Evolutionary conservation across 202 grass and related monocot genomes (phyloP), one percentile per base, ranked within the genome.

Genomic region (Schoenoplectus triqueter): DNA sequence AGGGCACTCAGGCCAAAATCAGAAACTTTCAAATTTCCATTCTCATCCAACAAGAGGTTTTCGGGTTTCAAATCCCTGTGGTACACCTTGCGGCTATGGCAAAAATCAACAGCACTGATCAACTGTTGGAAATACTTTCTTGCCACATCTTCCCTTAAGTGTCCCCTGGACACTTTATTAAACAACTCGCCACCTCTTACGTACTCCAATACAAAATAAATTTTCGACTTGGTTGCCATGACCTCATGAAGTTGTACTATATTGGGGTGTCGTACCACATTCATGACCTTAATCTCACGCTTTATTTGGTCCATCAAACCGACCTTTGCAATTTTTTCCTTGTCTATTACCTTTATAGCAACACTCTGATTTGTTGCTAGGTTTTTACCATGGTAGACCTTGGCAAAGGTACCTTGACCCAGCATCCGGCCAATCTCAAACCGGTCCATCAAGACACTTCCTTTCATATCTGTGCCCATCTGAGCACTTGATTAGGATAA

Each of bases 151-250:
- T 98, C 95, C 81, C 89, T 95, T 44, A 98, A 78, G 46, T 87
- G 91, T 71, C 95, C 95, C 66, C 84, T 91, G 56, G 69, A 88
- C 76, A 98, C 84, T 87, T 92, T 95, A 31, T 92, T 98, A 73
- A 98, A 95, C 60, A 98, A 45, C 18, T 98, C 93, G 0, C 93
- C 93, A 21, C 93, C 93, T 82, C 85, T 93, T n/a, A 91, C 82
- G 80, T 94, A 95, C 85, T 95, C 95, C 9, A 98, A 68, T 59
- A 93, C 88, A 86, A 98, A 98, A 90, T 91, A 98, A 88, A 98
- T 95, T 85, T 94, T 98, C 0, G 88, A 92, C 80, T 92, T 98
- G 1, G 92, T 98, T 60, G 95, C 95, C 92, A 98, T 95, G 45
- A 98, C 95, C 91, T 98, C 93, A 75, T 92, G 93, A 49, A 98